Base-by-base conservation (phyloP, 2,329 filamentous ascomycete genomes). In the Albifimbria verrucaria region DNA sequence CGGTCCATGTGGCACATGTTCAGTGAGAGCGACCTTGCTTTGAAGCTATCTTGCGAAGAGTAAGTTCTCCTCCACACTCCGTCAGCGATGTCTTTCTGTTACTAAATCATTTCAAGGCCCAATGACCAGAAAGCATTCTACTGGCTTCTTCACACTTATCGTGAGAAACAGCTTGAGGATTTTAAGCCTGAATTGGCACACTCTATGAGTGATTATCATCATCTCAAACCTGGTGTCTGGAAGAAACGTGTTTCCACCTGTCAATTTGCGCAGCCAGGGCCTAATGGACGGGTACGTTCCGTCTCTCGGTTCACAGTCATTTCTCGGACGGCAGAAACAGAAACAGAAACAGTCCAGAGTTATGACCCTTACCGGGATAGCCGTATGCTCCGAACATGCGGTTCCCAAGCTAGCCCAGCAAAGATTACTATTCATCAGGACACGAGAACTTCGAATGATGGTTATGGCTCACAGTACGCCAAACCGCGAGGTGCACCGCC, bases 111-210 rank as follows among this genome's bases (percentile, higher is more conserved):
- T 43, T 47, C n/a, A 26, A 93, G 89, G 58, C 77, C 83, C 4
- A 97, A 96, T 58, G 90, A 96, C 52, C 92, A 97, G 66, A 96
- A 96, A 65, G 81, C 93, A 59, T 97, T 97, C 70, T 99, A 97
- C 70, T 88, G 86, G 71, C 81, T 95, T 20, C 80, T 99, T 7
- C 73, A 88, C 58, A 88, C 87, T 68, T 95, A 96, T 68, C 83
- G 90, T 44, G 86, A 96, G 58, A 86, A 90, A 57, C 87, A 94
- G 60, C 72, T 96, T 2, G 92, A 97, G 67, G 90, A 96, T 65
- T 97, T 94, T 65, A 88, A 88, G 54, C 85, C 86, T 25, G 82
- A 89, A 21, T 75, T 97, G 52, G 83, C 83, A n/a, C 89, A 94
- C 65, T 96, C 93, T 1, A 82, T 87, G 52, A 96, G 92, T 69